Evolutionary conservation across 495 filamentous ascomycete species (phyloP).

Genomic region (Lophiotrema nucula): DNA sequence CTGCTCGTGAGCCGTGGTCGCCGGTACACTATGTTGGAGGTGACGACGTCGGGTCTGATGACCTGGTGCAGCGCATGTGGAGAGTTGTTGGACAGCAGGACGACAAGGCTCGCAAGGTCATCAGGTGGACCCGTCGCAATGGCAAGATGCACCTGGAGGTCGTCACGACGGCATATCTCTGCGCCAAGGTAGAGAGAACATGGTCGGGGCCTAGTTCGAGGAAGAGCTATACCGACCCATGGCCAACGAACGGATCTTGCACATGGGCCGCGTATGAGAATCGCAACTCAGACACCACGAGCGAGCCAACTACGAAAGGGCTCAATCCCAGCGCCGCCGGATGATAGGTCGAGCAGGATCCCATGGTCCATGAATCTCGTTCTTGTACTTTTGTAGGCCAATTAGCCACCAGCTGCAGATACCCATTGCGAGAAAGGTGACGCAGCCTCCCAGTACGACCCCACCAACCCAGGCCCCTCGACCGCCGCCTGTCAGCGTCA

Average conservation of each 20-base stretch:
- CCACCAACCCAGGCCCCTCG: conserved; percentile 72
- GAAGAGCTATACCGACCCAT: conserved; percentile 3
- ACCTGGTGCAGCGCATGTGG: conserved; percentile 28
- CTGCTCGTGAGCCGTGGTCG: conserved; percentile 23
- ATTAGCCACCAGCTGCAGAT: conserved; percentile 98
- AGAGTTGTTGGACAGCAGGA: neutral
- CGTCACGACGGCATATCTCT: conserved; percentile 10
- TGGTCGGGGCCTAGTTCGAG: conserved; percentile 1
- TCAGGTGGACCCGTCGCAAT: conserved; percentile 19
- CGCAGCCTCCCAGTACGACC: conserved; percentile 67
- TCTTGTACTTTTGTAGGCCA: conserved; percentile 96
- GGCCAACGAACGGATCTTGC: conserved; percentile 26
- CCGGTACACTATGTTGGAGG: conserved; percentile 29
- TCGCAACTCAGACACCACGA: conserved; percentile 3
- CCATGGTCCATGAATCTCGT: conserved; percentile 97
- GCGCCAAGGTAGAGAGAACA: neutral
- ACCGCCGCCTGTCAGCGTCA: conserved; percentile 63
- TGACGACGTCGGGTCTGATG: conserved; percentile 22
- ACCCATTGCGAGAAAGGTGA: conserved; percentile 78
- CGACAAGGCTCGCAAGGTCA: conserved; percentile 13
- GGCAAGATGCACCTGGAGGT: conserved; percentile 22
- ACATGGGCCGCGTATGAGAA: conserved; percentile 24
- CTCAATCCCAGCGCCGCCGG: conserved; percentile 58
- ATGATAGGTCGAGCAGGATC: conserved; percentile 89
- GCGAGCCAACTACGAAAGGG: neutral